Evolutionary conservation across 257 asterid species (phyloP).

Genomic region (Scutellaria baicalensis): DNA sequence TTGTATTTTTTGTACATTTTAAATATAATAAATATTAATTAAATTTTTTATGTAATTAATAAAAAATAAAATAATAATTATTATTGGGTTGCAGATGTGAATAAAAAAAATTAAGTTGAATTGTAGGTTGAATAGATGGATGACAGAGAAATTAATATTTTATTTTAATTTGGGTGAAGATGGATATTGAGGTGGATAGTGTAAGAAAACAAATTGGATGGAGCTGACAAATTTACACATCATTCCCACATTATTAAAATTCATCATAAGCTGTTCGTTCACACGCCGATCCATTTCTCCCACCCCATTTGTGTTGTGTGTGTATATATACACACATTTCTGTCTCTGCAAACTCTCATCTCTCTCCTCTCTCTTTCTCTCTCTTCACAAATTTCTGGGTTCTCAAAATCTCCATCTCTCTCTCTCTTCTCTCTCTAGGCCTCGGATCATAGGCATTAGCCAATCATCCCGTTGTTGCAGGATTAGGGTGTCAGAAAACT

Average conservation of each 20-base stretch:
- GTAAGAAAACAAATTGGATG: slow-evolving; percentile 10
- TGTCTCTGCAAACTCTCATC: neutral
- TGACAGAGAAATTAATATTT: too few relatives aligned
- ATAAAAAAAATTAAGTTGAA: too few relatives aligned
- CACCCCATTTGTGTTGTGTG: neutral
- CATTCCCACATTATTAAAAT: slow-evolving; percentile 16
- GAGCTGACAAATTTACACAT: slow-evolving; percentile 38
- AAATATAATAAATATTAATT: too few relatives aligned
- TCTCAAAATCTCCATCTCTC: slow-evolving; percentile 1
- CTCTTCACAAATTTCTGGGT: neutral
- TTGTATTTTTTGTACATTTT: too few relatives aligned
- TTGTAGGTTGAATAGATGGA: too few relatives aligned
- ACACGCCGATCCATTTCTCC: slow-evolving; percentile 10
- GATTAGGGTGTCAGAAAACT: neutral
- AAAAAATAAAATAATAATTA: too few relatives aligned
- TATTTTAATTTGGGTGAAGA: too few relatives aligned
- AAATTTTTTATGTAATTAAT: too few relatives aligned
- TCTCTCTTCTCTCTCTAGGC: slow-evolving; percentile 8
- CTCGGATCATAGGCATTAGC: slow-evolving; percentile 12
- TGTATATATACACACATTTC: neutral
- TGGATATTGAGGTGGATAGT: slow-evolving; percentile 16
- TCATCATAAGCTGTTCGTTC: slow-evolving; percentile 4
- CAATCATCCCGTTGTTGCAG: slow-evolving; percentile 31
- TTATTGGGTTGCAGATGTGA: too few relatives aligned
- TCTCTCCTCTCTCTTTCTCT: too few relatives aligned